Base-by-base conservation (phyloP, 495 filamentous ascomycete genomes). In the Xylaria palmicola region DNA sequence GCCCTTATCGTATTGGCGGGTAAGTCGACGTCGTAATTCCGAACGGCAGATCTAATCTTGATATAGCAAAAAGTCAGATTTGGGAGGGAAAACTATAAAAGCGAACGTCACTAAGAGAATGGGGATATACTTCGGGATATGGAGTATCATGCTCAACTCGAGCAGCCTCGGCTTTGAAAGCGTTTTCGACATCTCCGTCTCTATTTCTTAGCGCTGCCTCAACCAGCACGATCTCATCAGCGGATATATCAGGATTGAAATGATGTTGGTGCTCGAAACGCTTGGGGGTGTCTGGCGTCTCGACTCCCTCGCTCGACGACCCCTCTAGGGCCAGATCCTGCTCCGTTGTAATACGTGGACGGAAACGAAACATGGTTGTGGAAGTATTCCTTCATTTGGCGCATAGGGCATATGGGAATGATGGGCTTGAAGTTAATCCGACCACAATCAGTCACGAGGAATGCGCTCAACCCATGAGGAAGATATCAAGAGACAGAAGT, bases 1-100 rank as follows among this genome's bases (percentile, higher is more conserved):
- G 88, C 88, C 20, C 88, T 85, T 47, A 91, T 79, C 26, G 88
- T 91, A 66, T 88, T 89, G 56, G 77, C 78, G 29, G 84, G 81
- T 49, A 87, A 78, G 43, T 89, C 88, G 65, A 89, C 87, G 67
- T 90, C 87, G 65, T 82, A 77, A 65, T 87, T 81, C 27, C 81
- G 80, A 7, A 87, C 83, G 12, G 82, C 79, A 20, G 83, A 82
- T 66, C 80, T 78, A 36, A 86, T 88, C 78, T 90, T 51, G 30
- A 29, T 36, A 34, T 64, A 41, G 3, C 75, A 78, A 12, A 75
- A 72, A 19, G 74, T 68, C 27, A 70, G 75, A 0, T 74, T 57
- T 27, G 15, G n/a, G n/a, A 32, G 20, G 4, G 34, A 19, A 60
- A n/a, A 53, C 34, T 22, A 17, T 62, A 62, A 19, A 68, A 69